Evolutionary conservation across 768 basidiomycete genomes (phyloP).

Genomic region (Pleurotus salmoneostramineus): DNA sequence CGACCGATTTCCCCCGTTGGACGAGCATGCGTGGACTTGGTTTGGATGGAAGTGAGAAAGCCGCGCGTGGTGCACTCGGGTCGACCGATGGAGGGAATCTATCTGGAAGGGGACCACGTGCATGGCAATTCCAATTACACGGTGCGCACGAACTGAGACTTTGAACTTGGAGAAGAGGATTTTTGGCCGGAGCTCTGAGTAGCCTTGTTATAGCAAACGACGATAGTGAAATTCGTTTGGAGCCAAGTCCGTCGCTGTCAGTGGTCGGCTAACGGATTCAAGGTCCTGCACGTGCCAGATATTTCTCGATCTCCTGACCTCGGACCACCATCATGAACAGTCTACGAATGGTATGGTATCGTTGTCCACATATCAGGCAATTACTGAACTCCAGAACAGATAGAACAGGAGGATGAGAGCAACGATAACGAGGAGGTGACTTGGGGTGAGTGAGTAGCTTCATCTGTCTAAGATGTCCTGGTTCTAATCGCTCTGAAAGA

Average conservation of each 20-base stretch:
- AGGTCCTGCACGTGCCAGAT: not conserved
- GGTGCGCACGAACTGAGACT: no score
- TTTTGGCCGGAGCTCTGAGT: not conserved
- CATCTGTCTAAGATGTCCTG: slow-evolving; percentile 7
- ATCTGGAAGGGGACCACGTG: no score
- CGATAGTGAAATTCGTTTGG: no score
- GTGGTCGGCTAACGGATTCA: no score
- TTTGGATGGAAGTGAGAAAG: not conserved
- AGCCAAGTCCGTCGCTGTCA: no score
- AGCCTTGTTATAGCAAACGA: not conserved
- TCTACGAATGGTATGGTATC: slow-evolving; percentile 52
- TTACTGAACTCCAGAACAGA: slow-evolving; percentile 30
- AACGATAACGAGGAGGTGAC: slow-evolving; percentile 77
- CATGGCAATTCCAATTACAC: no score
- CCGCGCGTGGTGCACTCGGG: not conserved
- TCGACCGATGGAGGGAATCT: not conserved
- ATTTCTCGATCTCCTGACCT: not conserved
- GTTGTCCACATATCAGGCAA: not conserved
- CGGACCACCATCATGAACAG: slow-evolving; percentile 27
- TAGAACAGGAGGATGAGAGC: slow-evolving; percentile 73
- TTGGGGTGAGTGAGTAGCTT: slow-evolving; percentile 59
- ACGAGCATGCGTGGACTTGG: not conserved
- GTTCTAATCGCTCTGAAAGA: slow-evolving; percentile 28
- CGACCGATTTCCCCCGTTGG: not conserved
- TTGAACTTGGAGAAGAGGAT: no score